Evolutionary conservation across 169 alveolate species (phyloP), one percentile per base, ranked within the genome.

Genomic region (Eimeria sp.): DNA sequence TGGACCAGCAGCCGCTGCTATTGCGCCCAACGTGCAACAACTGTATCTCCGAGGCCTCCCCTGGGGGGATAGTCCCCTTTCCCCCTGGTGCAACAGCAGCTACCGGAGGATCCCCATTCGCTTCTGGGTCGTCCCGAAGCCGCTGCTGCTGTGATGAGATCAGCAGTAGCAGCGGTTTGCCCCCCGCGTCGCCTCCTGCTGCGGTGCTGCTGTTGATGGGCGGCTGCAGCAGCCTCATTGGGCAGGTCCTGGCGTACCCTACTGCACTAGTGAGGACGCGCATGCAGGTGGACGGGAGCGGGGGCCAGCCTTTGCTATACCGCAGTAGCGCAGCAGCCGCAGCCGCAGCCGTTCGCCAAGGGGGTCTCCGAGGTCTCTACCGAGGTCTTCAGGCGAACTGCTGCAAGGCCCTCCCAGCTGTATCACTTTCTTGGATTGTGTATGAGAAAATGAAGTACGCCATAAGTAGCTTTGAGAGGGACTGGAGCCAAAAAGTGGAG

Each of bases 371-470:
- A 3, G 96, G 96, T 22, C 89, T 96, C 30, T 96, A 94, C 90
- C 22, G 97, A 43, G 97, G 97, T 25, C 72, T 96, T 20, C 76
- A 95, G 70, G 96, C 97, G 14, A 96, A 96, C 89, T 87, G 95
- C 65, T 67, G 93, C 91, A 96, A 95, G 94, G 96, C 97, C 25
- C 97, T 96, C 30, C 97, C 97, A 1, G 97, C 97, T 43, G 97
- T 96, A 70, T 78, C 95, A 57, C 84, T 96, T 57, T 86, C 96
- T 27, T 96, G 97, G 97, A 86, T 91, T 27, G 95, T 96, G 58
- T 96, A 96, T 58, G 97, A 96, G 58, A 94, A 72, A 65, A 70
- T 94, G 73, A 96, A 96, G 47, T 86, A 94, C 49, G 70, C 73
- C 40, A 80, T 96, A 45, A 40, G 92, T 25, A 61, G 43, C 67